phyloP scores from a whole-genome alignment of 2,329 filamentous ascomycete species.

The Tolypocladium inflatum region DNA sequence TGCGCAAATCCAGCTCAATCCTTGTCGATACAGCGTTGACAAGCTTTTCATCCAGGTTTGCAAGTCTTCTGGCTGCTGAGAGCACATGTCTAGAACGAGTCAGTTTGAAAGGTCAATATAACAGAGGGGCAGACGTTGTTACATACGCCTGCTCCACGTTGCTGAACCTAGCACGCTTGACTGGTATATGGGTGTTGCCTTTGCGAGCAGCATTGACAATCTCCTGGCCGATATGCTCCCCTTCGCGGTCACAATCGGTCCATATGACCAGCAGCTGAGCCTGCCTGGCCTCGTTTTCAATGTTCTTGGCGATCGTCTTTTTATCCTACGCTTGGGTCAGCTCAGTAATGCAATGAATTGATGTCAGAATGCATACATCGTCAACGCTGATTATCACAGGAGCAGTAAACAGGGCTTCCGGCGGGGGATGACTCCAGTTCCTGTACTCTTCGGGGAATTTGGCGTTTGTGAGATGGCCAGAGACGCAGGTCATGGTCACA shows the following conservation, averaged over 20 bases:
- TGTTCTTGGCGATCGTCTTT: slow-evolving; percentile 73
- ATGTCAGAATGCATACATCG: slow-evolving; percentile 34
- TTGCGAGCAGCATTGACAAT: slow-evolving; percentile 72
- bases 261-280: slow-evolving; percentile 82
- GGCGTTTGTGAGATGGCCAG: slow-evolving; percentile 74
- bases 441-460: slow-evolving; percentile 69
- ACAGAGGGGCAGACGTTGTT: not conserved
- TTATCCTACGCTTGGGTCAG: slow-evolving; percentile 50
- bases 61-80: slow-evolving; percentile 66
- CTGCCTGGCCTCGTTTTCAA: slow-evolving; percentile 65
- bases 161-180: slow-evolving; percentile 85
- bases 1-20: slow-evolving; percentile 86
- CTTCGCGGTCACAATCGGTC: slow-evolving; percentile 98
- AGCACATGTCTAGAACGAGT: slow-evolving; percentile 62
- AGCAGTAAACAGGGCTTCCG: slow-evolving; percentile 71
- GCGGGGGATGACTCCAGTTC: slow-evolving; percentile 74
- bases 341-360: not conserved
- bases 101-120: slow-evolving; percentile 3
- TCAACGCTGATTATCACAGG: slow-evolving; percentile 60
- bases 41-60: slow-evolving; percentile 73
- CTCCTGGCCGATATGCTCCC: slow-evolving; percentile 90
- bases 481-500: slow-evolving; percentile 90
- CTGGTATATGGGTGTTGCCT: slow-evolving; percentile 63
- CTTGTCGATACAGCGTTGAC: slow-evolving; percentile 80
- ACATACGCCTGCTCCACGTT: slow-evolving; percentile 84